phyloP scores from a whole-genome alignment of 169 alveolate species.

The Cytauxzoon felis region DNA sequence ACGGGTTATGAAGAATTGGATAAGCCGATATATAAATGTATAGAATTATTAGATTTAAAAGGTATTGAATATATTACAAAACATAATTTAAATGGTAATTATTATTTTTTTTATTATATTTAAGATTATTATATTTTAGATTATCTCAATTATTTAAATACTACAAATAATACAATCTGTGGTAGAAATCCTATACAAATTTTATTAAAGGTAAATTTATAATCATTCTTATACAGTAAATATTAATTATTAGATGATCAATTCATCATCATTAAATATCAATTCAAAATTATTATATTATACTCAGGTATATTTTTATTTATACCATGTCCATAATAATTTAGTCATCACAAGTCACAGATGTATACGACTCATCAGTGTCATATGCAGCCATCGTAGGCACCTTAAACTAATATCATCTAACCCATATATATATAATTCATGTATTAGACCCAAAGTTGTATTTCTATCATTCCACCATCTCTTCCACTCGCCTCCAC shows the following conservation, averaged over 20 bases:
- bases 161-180: slow-evolving; percentile 91
- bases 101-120: too few species aligned
- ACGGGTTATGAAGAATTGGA: slow-evolving; percentile 38
- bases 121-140: slow-evolving; percentile 34
- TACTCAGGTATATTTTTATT: slow-evolving; percentile 54
- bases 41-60: slow-evolving; percentile 76
- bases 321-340: background rate
- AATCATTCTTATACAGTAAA: background rate
- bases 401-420: background rate
- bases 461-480: background rate
- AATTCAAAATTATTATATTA: slow-evolving; percentile 70
- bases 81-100: slow-evolving; percentile 60
- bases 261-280: slow-evolving; percentile 7
- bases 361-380: slow-evolving; percentile 78
- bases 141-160: slow-evolving; percentile 77
- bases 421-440: background rate
- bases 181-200: slow-evolving; percentile 91
- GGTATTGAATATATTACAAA: slow-evolving; percentile 76
- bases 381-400: slow-evolving; percentile 84
- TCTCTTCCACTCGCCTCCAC: too few species aligned
- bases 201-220: slow-evolving; percentile 67
- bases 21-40: slow-evolving; percentile 67
- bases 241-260: slow-evolving; percentile 1
- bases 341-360: slow-evolving; percentile 73
- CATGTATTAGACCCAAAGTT: background rate